Evolutionary conservation across 352 stramenopile species (phyloP).

Genomic region (Aphanomyces euteiches): DNA sequence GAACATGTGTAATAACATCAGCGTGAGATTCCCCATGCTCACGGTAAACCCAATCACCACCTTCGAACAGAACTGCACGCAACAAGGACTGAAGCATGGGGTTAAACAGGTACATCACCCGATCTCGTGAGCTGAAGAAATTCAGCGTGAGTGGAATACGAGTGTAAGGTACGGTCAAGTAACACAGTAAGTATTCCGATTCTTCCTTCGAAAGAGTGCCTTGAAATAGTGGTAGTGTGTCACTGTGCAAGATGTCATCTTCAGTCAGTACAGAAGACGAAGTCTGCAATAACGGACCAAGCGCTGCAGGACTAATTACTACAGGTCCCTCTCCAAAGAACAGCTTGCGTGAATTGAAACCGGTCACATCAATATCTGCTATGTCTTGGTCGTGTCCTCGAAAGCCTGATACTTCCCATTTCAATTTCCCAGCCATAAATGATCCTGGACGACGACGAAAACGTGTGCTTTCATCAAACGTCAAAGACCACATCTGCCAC

Average conservation of each 20-base stretch:
- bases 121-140: conserved; percentile 94
- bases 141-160: conserved; percentile 96
- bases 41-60: conserved; percentile 76
- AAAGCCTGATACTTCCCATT: conserved; percentile 87
- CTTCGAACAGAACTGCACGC: conserved; percentile 86
- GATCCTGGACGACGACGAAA: conserved; percentile 65
- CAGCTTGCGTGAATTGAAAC: conserved; percentile 84
- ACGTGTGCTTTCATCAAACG: conserved; percentile 78
- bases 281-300: conserved; percentile 54
- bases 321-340: conserved; percentile 85
- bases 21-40: conserved; percentile 50
- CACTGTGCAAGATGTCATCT: conserved; percentile 98
- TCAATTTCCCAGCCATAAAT: conserved; percentile 57
- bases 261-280: conserved; percentile 76
- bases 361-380: conserved; percentile 81
- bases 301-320: conserved; percentile 70
- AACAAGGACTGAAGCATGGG: conserved; percentile 77
- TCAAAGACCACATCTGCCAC: conserved; percentile 87
- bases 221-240: conserved; percentile 95
- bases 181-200: conserved; percentile 97
- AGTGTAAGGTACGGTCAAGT: conserved; percentile 98
- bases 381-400: conserved; percentile 86
- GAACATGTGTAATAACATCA: conserved; percentile 70
- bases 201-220: conserved; percentile 94
- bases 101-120: conserved; percentile 87